These are phyloP conservation scores for Aspergillus wentii DNA, from an alignment of 495 filamentous ascomycete species.

Conservation along the genomic window DNA sequence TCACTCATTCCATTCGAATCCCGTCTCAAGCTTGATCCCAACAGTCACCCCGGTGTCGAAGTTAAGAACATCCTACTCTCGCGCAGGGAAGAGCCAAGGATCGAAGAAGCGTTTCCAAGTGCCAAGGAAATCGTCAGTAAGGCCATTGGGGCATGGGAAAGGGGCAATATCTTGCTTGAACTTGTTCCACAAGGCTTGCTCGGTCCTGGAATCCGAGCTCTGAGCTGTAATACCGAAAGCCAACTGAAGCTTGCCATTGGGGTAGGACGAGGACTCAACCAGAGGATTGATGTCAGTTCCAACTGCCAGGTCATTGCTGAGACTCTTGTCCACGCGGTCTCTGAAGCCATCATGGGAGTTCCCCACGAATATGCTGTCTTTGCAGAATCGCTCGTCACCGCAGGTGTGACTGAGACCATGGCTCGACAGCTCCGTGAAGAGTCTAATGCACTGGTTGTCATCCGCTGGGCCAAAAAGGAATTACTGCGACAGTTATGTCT, in stretches of 20 bases:
- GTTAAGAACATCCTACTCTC: constrained; percentile 38
- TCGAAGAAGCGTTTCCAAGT: constrained; percentile 42
- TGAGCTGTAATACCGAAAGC: constrained; percentile 34
- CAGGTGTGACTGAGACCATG: constrained; percentile 33
- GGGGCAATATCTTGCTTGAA: constrained; percentile 38
- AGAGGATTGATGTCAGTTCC: constrained; percentile 36
- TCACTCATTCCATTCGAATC: constrained; percentile 22
- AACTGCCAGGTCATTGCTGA: constrained; percentile 50
- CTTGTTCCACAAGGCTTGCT: constrained; percentile 38
- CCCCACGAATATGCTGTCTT: constrained; percentile 47
- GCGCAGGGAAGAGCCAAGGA: constrained; percentile 25
- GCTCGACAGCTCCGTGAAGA: constrained; percentile 33
- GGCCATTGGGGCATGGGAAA: constrained; percentile 37
- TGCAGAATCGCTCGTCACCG: constrained; percentile 40
- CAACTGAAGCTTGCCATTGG: constrained; percentile 38
- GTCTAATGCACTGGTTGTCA: constrained; percentile 23
- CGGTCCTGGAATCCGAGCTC: constrained; percentile 40
- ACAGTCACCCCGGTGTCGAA: constrained; percentile 43
- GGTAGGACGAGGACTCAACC: constrained; percentile 30
- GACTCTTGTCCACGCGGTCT: constrained; percentile 49
- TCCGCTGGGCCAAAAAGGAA: constrained; percentile 40
- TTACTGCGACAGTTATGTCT: constrained; percentile 37
- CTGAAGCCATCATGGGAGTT: constrained; percentile 43
- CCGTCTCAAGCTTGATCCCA: constrained; percentile 32
- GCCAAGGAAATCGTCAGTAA: constrained; percentile 33